Evolutionary conservation across 2,329 filamentous ascomycete genomes (phyloP), one percentile per base, ranked within the genome.

Genomic region (Fusarium devonianum): DNA sequence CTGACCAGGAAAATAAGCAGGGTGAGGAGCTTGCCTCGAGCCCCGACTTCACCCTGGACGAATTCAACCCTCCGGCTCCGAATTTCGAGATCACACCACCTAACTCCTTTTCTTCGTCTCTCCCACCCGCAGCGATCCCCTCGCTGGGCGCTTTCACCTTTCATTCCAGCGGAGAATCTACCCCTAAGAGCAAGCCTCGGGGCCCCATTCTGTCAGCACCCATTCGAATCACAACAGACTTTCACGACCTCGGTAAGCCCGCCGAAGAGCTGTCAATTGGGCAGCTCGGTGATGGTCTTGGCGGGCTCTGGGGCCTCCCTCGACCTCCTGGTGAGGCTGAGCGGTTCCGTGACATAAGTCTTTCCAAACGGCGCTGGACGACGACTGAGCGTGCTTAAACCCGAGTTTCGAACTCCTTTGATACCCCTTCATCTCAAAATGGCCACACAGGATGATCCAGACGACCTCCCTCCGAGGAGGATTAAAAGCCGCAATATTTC

Each of bases 331-430:
- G 71, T 7, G 73, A 78, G 30, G 75, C 74, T 1, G 79, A 82
- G 42, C 70, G 69, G 21, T 67, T 73, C 21, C 71, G 77, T 6
- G 80, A 83, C 47, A 48, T 74, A 46, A 75, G 71, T 23, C 70
- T 73, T 14, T 70, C 73, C 2, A 84, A 83, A 68, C 68, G 81
- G 40, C 73, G 81, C 17, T 84, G 81, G 81, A 82, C 80, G 16
- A 75, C 83, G 4, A 82, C 75, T 34, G 80, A 84, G 59, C 73
- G 70, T 45, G 64, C 60, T 36, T 66, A 49, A 51, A 18, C 17
- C 5, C 21, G 44, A 26, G 22, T 38, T 43, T 19, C 6, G 14
- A 23, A 39, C 17, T 43, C 16, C 29, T 30, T 33, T 44, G 35
- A 46, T 54, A 46, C 40, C 45, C 35, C n/a, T n/a, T n/a, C 25